A percentile compares a stretch with the other conserved stretches of the same genome.
Evolutionary conservation across 768 basidiomycete species (phyloP).

Genomic region (Sporobolomyces roseus): DNA sequence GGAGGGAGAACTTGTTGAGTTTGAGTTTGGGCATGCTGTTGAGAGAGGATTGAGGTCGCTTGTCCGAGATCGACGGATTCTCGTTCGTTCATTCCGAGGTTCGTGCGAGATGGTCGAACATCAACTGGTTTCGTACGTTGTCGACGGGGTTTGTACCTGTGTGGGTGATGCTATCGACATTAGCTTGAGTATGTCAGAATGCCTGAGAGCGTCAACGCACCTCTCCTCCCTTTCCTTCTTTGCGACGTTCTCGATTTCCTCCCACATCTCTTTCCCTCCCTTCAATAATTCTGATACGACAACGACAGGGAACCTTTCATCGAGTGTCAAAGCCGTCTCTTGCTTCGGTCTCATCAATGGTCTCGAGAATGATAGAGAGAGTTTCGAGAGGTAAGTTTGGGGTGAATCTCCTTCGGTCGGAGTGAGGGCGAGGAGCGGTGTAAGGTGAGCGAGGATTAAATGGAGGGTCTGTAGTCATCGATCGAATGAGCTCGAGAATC

Average conservation of each 20-base stretch:
- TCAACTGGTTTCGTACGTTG: constrained; percentile 45
- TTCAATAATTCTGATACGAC: constrained; percentile 75
- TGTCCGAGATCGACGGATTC: constrained; percentile 18
- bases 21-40: background rate
- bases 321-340: constrained; percentile 79
- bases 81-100: constrained; percentile 7
- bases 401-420: constrained; percentile 56
- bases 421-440: constrained; percentile 54
- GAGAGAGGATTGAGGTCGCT: constrained; percentile 7
- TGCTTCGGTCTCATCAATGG: constrained; percentile 73
- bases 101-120: constrained; percentile 37
- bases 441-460: constrained; percentile 66
- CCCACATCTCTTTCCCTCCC: background rate
- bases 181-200: background rate
- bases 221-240: constrained; percentile 31
- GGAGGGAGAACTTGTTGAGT: background rate
- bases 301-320: constrained; percentile 79
- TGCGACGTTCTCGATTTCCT: constrained; percentile 5
- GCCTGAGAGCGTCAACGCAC: background rate
- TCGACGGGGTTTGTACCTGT: constrained; percentile 36
- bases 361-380: constrained; percentile 80
- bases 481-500: background rate
- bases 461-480: constrained; percentile 61
- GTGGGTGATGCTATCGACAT: no score
- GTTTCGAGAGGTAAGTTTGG: constrained; percentile 78